A percentile compares a stretch with the other conserved stretches of the same genome.
Evolutionary conservation across 352 stramenopile species (phyloP).

Genomic region (Phytophthora megakarya): DNA sequence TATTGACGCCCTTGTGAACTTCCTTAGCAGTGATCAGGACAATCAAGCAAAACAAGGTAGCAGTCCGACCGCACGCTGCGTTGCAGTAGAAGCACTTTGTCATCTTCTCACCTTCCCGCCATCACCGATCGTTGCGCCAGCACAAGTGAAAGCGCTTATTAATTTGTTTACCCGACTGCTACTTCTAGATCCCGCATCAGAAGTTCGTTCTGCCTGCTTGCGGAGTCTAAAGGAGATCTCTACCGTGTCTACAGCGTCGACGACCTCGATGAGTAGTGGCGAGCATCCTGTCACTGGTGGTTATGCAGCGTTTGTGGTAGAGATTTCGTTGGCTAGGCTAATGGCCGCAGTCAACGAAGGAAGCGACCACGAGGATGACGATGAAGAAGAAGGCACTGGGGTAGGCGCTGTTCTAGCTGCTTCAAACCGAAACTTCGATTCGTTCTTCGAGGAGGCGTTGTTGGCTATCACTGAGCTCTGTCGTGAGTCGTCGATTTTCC

Average conservation of each 20-base stretch:
- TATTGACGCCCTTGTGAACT: slow-evolving; percentile 64
- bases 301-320: slow-evolving; percentile 75
- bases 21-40: slow-evolving; percentile 48
- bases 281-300: slow-evolving; percentile 43
- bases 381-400: slow-evolving; percentile 31
- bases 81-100: slow-evolving; percentile 69
- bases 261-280: slow-evolving; percentile 11
- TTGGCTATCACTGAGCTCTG: slow-evolving; percentile 78
- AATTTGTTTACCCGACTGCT: slow-evolving; percentile 77
- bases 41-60: slow-evolving; percentile 24
- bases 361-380: slow-evolving; percentile 37
- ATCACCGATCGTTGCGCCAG: slow-evolving; percentile 69
- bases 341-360: slow-evolving; percentile 58
- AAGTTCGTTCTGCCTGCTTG: slow-evolving; percentile 73
- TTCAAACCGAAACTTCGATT: slow-evolving; percentile 58
- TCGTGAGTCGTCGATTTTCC: slow-evolving; percentile 76
- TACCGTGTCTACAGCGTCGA: slow-evolving; percentile 46
- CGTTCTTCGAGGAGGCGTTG: slow-evolving; percentile 74
- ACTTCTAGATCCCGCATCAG: slow-evolving; percentile 60
- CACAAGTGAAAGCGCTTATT: slow-evolving; percentile 70
- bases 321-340: slow-evolving; percentile 74
- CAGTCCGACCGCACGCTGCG: slow-evolving; percentile 57
- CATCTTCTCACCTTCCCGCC: slow-evolving; percentile 82
- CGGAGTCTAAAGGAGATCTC: slow-evolving; percentile 74
- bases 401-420: slow-evolving; percentile 51